These are phyloP conservation scores for Cercospora sp. DNA, from an alignment of 2,329 filamentous ascomycete species.

Conservation along the genomic window DNA sequence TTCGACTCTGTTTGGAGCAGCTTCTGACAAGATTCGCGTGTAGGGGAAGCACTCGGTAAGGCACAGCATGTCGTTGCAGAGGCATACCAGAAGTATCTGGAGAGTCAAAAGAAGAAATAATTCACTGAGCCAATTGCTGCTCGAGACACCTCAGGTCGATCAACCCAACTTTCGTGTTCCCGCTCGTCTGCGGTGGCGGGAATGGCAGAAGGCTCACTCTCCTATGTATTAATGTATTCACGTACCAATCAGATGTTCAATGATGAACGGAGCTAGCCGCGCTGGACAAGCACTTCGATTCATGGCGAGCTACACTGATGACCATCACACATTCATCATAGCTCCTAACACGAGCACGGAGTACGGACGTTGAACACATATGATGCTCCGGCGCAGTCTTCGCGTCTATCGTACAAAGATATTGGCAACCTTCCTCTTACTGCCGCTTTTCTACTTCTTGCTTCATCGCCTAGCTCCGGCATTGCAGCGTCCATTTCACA, in stretches of 20 bases:
- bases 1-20: neutral
- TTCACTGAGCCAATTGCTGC: neutral
- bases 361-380: neutral
- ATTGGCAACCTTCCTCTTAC: neutral
- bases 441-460: conserved; percentile 12
- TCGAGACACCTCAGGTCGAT: neutral
- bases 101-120: conserved; percentile 6
- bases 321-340: neutral
- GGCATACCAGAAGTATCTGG: conserved; percentile 11
- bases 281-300: neutral
- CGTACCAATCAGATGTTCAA: neutral
- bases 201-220: neutral
- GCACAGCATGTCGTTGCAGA: conserved; percentile 6
- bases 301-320: neutral
- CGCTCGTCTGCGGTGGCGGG: neutral
- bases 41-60: neutral
- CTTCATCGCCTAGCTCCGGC: conserved; percentile 10
- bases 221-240: neutral
- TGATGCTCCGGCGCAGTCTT: neutral
- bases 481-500: neutral
- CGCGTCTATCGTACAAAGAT: neutral
- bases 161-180: neutral
- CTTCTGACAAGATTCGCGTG: neutral
- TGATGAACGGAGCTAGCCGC: neutral
- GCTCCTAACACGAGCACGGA: neutral